Evolutionary conservation across 2,329 filamentous ascomycete genomes (phyloP), one percentile per base, ranked within the genome.

Genomic region (Endoconidiophora laricicola): DNA sequence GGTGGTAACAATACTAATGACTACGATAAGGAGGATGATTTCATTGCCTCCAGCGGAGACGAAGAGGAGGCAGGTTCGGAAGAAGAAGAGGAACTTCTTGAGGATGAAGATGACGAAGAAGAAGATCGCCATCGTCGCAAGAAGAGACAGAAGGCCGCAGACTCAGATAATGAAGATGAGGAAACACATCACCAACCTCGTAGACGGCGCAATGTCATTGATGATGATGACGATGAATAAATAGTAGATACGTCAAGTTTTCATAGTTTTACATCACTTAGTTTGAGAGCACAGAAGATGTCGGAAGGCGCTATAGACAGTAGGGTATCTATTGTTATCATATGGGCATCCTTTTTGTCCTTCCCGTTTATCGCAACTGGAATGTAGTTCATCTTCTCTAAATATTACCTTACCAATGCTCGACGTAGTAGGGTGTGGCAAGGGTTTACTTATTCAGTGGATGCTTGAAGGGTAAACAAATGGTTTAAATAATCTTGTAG

Each of bases 21-120:
- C 57, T 90, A 90, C 60, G 83, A 88, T 55, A 73, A 81, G 60
- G 82, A 82, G 33, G 84, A 90, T 59, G 84, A 81, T 52, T 90
- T 90, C 60, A 74, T 90, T 50, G 84, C 81, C 3, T 71, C 71
- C 3, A 86, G 81, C 58, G 83, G 86, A 56, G 82, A 86, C 52
- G 84, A 87, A 40, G 76, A 75, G 39, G 66, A 69, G 52, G 76
- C 73, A 29, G 76, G 70, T 2, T 77, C 72, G 1, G 80, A 81
- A 0, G 79, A 79, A 18, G 79, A 83, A 1, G 76, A 78, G 38
- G 76, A 78, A 50, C 73, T 76, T 48, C 56, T 73, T 3, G 70
- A 73, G n/a, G 71, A 75, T 6, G 71, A 72, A 7, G 67, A 68
- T 4, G 64, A 66, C 52, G 58, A 57, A 12, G 68, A 68, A 14